Base-by-base conservation (phyloP, 2,329 filamentous ascomycete genomes). In the Colletotrichum melonis region DNA sequence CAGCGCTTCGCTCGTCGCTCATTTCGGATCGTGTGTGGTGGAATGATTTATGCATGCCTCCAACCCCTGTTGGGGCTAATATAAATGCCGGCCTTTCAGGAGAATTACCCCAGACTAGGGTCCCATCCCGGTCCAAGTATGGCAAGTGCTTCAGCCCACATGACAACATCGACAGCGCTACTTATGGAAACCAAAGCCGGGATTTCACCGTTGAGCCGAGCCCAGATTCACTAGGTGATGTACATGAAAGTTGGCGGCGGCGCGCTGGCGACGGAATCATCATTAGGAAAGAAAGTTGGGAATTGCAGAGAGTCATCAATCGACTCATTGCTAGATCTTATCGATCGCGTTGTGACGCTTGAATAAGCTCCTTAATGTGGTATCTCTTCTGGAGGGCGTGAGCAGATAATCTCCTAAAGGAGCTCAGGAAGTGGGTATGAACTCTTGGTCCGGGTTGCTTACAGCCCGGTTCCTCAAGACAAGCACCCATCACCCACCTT, bases 31-130 rank as follows among this genome's bases (percentile, higher is more conserved):
- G n/a, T 67, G 69, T 71, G 63, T 71, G 69, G 63, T 63, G 69
- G 69, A 67, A 71, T 57, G 26, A 52, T 57, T 52, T 16, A 6
- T 52, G 38, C 11, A 55, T 59, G 54, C 52, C 65, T 58, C 57
- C 54, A 16, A 58, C 30, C 58, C 49, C 3, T 24, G 26, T 12
- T 28, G 19, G 49, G 49, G 24, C 57, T 49, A 32, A 16, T 24
- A 58, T 52, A 54, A 72, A 62, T 69, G 38, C 65, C 58, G 69
- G 65, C n/a, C 28, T 63, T 32, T 42, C 22, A 49, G n/a, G 38
- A 59, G 38, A 72, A 32, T 63, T 63, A 72, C 58, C 57, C 69
- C 69, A 58, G 58, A 69, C 59, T 49, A 64, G 54, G 30, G 65
- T 69, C 11, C 24, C 38, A 72, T 63, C 58, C 35, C 49, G 28